Conservation (phyloP, 129 eudicot species). For the Mikania micrantha region DNA sequence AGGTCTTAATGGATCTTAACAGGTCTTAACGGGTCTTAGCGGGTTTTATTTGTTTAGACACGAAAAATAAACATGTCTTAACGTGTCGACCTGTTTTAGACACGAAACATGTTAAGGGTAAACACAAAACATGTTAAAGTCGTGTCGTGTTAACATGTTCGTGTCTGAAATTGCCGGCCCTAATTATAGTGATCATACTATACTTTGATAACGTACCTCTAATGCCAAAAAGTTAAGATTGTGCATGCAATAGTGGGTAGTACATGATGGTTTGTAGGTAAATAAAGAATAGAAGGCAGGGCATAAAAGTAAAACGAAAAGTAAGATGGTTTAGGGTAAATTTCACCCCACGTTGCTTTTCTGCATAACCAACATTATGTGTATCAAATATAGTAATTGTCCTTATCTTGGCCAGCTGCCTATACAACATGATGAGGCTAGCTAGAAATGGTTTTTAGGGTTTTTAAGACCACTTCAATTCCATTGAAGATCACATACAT, state of each 20-base stretch:
- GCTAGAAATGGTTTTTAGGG: slow-evolving; percentile 15
- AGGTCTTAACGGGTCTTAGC: too few relatives aligned
- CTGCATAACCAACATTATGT: slow-evolving; percentile 10
- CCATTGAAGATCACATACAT: slow-evolving; percentile 12
- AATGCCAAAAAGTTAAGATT: slow-evolving; percentile 9
- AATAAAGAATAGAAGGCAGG: slow-evolving; percentile 4
- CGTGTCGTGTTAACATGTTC: too few relatives aligned
- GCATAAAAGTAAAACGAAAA: slow-evolving; percentile 6
- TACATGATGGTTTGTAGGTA: slow-evolving; percentile 14
- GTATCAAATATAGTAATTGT: slow-evolving; percentile 16
- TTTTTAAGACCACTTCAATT: slow-evolving; percentile 9
- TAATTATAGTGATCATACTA: not conserved
- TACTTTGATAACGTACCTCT: not conserved
- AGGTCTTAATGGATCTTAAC: too few relatives aligned
- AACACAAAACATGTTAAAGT: too few relatives aligned
- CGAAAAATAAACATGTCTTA: too few relatives aligned
- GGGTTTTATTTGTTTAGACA: too few relatives aligned
- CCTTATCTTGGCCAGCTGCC: slow-evolving; percentile 25
- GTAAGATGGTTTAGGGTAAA: slow-evolving; percentile 23
- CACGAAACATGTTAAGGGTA: too few relatives aligned
- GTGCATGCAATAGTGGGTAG: slow-evolving; percentile 18
- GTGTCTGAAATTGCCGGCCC: too few relatives aligned
- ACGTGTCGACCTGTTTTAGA: too few relatives aligned
- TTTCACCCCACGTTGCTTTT: slow-evolving; percentile 12
- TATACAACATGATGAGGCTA: slow-evolving; percentile 24